Evolutionary conservation across 2,329 filamentous ascomycete genomes (phyloP).

Genomic region (Biscogniauxia mediterranea): DNA sequence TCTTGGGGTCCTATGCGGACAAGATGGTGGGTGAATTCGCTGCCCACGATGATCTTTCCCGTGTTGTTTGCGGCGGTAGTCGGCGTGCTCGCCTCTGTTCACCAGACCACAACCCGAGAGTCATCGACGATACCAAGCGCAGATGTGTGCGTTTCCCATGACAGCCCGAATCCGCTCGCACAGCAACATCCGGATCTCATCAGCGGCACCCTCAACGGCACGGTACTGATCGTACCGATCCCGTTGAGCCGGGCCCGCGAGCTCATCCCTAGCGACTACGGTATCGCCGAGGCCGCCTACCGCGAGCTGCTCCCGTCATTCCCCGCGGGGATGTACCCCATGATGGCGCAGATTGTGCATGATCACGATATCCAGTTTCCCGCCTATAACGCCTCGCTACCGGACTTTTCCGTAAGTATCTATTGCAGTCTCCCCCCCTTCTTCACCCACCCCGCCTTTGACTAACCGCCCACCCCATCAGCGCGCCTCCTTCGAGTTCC

Average conservation of each 20-base stretch:
- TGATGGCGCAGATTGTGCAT: constrained; percentile 47
- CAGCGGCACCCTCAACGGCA: constrained; percentile 55
- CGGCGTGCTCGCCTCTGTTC: neutral
- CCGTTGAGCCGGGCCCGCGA: constrained; percentile 43
- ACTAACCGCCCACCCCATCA: constrained; percentile 22
- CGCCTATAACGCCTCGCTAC: constrained; percentile 37
- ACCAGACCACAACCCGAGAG: neutral
- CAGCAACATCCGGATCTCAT: constrained; percentile 44
- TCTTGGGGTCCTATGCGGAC: too few species aligned
- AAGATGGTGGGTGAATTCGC: neutral
- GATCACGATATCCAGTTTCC: constrained; percentile 50
- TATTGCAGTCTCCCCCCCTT: too few species aligned
- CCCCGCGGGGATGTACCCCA: constrained; percentile 51
- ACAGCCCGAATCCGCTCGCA: constrained; percentile 48
- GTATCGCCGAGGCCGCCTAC: constrained; percentile 50
- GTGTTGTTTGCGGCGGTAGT: neutral
- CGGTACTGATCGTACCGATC: constrained; percentile 51
- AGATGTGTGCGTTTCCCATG: constrained; percentile 26
- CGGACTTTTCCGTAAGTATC: constrained; percentile 47
- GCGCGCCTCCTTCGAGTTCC: constrained; percentile 53
- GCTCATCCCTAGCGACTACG: constrained; percentile 47
- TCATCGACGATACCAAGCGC: neutral
- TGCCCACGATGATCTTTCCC: neutral
- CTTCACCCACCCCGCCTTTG: too few species aligned
- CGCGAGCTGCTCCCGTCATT: constrained; percentile 46